A percentile compares a stretch with the other conserved stretches of the same genome.
phyloP scores from a whole-genome alignment of 495 filamentous ascomycete species.

The Cercophora scortea region DNA sequence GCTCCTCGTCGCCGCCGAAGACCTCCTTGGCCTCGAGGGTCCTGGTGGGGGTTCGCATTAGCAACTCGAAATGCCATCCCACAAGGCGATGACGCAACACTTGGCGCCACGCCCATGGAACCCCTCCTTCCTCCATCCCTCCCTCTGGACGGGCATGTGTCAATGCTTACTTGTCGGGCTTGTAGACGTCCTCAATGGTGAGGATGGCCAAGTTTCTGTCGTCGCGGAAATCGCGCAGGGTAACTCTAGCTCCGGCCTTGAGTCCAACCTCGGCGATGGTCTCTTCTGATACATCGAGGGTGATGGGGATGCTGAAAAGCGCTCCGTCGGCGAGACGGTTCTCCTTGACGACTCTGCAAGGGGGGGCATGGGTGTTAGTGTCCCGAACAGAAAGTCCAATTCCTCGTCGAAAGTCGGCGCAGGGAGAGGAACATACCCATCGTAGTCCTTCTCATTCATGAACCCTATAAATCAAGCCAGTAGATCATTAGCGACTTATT shows the following conservation, averaged over 20 bases:
- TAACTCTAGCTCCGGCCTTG: constrained; percentile 70
- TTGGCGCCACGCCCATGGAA: constrained; percentile 10
- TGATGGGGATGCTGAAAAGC: constrained; percentile 96
- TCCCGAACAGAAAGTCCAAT: background rate
- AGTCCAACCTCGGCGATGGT: constrained; percentile 64
- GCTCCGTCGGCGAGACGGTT: constrained; percentile 80
- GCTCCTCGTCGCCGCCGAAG: constrained; percentile 88
- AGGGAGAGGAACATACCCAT: constrained; percentile 54
- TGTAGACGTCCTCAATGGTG: constrained; percentile 93
- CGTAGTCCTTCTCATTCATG: constrained; percentile 94
- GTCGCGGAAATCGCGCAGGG: constrained; percentile 91
- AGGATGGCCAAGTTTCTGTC: constrained; percentile 93
- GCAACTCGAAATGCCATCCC: constrained; percentile 7
- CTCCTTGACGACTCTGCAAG: constrained; percentile 71
- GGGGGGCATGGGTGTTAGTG: background rate
- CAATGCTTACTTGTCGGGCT: constrained; percentile 75
- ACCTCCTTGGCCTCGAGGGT: constrained; percentile 83
- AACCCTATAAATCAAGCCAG: constrained; percentile 55
- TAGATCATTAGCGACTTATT: constrained; percentile 10
- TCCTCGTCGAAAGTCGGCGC: background rate
- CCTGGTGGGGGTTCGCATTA: constrained; percentile 38
- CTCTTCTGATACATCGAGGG: constrained; percentile 71
- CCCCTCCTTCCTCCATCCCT: no score
- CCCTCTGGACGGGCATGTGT: no score
- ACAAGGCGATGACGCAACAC: constrained; percentile 20